Evolutionary conservation across 768 basidiomycete genomes (phyloP).

Genomic region (Boletus sp.): DNA sequence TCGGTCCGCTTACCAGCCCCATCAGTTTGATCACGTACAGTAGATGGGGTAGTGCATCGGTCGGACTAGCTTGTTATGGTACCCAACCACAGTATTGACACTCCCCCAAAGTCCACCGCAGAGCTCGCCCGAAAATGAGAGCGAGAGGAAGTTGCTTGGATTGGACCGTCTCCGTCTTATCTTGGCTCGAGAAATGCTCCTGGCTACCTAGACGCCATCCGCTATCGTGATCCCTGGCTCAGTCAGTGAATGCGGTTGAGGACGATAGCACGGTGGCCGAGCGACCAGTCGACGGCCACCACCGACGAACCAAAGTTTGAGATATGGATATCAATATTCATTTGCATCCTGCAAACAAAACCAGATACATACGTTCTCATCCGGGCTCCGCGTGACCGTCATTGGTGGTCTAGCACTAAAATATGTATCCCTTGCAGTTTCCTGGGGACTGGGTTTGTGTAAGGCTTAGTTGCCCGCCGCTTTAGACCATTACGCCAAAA

Average conservation of each 20-base stretch:
- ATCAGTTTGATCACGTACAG: background rate
- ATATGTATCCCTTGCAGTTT: too few relatives aligned
- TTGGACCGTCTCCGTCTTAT: background rate
- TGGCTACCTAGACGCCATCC: background rate
- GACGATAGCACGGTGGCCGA: background rate
- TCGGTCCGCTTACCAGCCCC: too few relatives aligned
- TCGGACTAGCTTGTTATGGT: background rate
- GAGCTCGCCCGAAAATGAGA: background rate
- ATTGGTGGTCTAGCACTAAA: background rate
- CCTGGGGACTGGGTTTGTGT: too few relatives aligned
- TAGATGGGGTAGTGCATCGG: too few relatives aligned
- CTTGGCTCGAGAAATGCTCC: background rate
- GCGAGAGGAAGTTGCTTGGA: background rate
- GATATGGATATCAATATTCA: too few relatives aligned
- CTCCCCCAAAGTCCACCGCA: background rate
- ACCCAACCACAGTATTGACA: background rate
- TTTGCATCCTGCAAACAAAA: too few relatives aligned
- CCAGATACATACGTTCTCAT: too few relatives aligned
- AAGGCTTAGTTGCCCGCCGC: too few relatives aligned
- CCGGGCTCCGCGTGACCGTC: too few relatives aligned
- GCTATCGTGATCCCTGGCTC: background rate
- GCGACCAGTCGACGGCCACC: background rate
- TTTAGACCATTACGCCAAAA: too few relatives aligned
- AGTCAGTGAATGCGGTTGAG: background rate
- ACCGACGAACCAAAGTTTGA: too few relatives aligned